Conservation (phyloP, 2,329 filamentous ascomycete genomes). For the Calonectria montana region DNA sequence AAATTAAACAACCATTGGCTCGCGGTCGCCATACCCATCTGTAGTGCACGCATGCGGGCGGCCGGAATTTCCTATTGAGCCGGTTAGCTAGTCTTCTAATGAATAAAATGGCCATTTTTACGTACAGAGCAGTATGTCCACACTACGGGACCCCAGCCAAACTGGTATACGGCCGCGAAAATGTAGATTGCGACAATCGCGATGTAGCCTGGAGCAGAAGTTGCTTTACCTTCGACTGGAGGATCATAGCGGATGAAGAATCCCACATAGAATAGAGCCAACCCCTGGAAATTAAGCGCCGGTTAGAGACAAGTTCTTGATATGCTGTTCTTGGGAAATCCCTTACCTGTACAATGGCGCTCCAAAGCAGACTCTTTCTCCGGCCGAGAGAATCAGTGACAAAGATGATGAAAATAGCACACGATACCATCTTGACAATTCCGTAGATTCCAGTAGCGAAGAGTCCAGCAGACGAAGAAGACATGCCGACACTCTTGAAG, state of each 20-base stretch:
- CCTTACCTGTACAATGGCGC: conserved; percentile 21
- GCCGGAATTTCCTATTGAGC: conserved; percentile 12
- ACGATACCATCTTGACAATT: conserved; percentile 18
- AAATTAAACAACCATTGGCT: conserved; percentile 30
- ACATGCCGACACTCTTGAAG: conserved; percentile 21
- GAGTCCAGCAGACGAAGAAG: conserved; percentile 11
- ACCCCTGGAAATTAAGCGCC: background rate
- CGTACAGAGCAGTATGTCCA: conserved; percentile 21
- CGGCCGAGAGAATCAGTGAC: conserved; percentile 21
- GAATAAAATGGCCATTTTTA: background rate
- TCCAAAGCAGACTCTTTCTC: conserved; percentile 25
- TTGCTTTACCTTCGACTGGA: background rate
- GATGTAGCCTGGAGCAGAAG: conserved; percentile 15
- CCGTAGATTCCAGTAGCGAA: conserved; percentile 23
- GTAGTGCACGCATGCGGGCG: conserved; percentile 23
- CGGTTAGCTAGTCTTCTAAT: background rate
- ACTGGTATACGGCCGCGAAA: conserved; percentile 11
- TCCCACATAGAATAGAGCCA: conserved; percentile 24
- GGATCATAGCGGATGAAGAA: conserved; percentile 23
- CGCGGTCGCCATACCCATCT: conserved; percentile 27
- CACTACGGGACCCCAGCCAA: conserved; percentile 21
- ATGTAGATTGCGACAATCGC: conserved; percentile 22
- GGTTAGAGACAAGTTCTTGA: background rate
- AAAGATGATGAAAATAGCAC: conserved; percentile 4
- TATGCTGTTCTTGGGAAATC: background rate